Base-by-base conservation (phyloP, 257 asterid species). In the Prunella vulgaris region DNA sequence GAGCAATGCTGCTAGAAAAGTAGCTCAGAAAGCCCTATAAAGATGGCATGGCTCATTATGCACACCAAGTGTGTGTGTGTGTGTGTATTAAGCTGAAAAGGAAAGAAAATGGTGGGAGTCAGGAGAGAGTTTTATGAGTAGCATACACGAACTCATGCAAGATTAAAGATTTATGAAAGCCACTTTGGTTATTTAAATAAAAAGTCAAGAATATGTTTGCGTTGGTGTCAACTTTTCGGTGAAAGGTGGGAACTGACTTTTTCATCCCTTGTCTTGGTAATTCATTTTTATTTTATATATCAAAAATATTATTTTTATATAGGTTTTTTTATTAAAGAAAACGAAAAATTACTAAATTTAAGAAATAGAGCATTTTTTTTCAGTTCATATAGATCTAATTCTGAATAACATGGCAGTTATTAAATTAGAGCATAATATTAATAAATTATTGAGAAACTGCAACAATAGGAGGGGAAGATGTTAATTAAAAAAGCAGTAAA, bases 201-300 rank as follows among this genome's bases (percentile, higher is more conserved):
- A 78, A 84, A 78, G 84, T 79, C 77, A 83, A 83, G 77, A 79
- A 79, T 67, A 69, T 76, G 77, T 60, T 76, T 27, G 78, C 80
- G 51, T 53, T 72, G 84, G 81, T 81, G 90, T 64, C 82, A 80
- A 71, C 90, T 88, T 91, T 89, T 83, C 89, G 96, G 96, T 91
- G 91, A 87, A 86, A 86, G 85, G 84, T 83, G 76, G 69, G 25
- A 66, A 73, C 48, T 49, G 57, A 52, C 73, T 73, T 60, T 64
- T 52, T 18, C 59, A 6, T 13, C 22, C 35, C 48, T 71, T 54
- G 25, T 69, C 44, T 38, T 52, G 10, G 13, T 10, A 59, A 59
- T 14, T 5, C n/a, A n/a, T n/a, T n/a, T n/a, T n/a, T n/a, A n/a
- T n/a, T n/a, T n/a, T n/a, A n/a, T n/a, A n/a, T n/a, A n/a, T n/a